Percentiles rank a stretch among this genome's conserved stretches.
phyloP scores from a whole-genome alignment of 169 alveolate species.

The Perkinsus marinus region DNA sequence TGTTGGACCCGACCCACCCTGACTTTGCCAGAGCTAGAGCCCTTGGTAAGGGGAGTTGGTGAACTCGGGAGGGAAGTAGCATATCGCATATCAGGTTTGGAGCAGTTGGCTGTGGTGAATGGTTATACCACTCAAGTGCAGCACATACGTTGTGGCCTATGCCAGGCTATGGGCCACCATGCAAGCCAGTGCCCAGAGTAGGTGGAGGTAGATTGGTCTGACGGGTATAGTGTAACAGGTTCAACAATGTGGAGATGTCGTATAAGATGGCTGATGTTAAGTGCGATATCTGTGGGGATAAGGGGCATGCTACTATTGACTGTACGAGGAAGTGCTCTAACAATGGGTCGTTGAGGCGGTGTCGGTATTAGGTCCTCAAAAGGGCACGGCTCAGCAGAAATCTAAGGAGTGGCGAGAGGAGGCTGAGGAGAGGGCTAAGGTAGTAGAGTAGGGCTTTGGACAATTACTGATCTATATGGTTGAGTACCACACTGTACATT shows the following conservation, averaged over 20 bases:
- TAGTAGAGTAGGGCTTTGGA: background rate
- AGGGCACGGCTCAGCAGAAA: background rate
- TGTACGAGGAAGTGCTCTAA: constrained; percentile 32
- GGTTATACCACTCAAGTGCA: constrained; percentile 48
- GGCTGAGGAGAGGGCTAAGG: background rate
- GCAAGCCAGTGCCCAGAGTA: constrained; percentile 61
- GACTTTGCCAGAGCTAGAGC: constrained; percentile 46
- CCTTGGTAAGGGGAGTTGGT: background rate
- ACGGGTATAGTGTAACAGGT: background rate
- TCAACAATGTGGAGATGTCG: background rate
- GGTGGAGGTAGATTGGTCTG: background rate
- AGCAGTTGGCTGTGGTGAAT: constrained; percentile 62
- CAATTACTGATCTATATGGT: too few relatives aligned
- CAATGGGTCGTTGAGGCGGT: background rate
- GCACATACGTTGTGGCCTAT: constrained; percentile 49
- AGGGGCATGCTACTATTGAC: constrained; percentile 68
- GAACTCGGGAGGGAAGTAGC: background rate
- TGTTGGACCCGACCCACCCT: constrained; percentile 67
- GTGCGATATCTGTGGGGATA: constrained; percentile 64
- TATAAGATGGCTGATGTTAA: constrained; percentile 42
- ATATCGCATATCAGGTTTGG: constrained; percentile 28
- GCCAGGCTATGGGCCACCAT: constrained; percentile 58
- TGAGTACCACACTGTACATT: too few relatives aligned
- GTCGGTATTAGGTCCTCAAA: background rate
- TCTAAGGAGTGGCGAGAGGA: background rate